These are phyloP conservation scores for Metschnikowia dekortorum DNA, from an alignment of 805 yeast species.

Conservation along the genomic window DNA sequence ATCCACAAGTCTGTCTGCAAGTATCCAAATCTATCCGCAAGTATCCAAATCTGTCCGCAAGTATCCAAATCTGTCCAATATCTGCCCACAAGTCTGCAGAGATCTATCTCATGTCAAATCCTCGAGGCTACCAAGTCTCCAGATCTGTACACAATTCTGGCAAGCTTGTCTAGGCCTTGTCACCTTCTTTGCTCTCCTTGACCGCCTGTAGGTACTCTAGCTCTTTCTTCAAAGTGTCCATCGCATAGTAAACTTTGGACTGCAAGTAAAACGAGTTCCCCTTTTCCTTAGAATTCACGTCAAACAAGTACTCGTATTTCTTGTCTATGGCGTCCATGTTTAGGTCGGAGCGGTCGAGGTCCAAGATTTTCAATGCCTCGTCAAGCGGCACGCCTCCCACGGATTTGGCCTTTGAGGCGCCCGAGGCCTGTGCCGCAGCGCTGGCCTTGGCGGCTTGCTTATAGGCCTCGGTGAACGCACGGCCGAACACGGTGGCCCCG, in stretches of 20 bases:
- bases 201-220: slow-evolving; percentile 52
- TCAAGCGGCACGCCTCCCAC: slow-evolving; percentile 77
- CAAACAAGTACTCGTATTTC: slow-evolving; percentile 78
- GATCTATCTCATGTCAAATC: too few relatives aligned
- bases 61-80: too few relatives aligned
- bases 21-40: too few relatives aligned
- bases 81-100: too few relatives aligned
- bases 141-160: neutral
- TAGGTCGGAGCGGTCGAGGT: slow-evolving; percentile 59
- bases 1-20: too few relatives aligned
- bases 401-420: slow-evolving; percentile 44
- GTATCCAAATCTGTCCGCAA: too few relatives aligned
- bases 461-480: slow-evolving; percentile 95
- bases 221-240: slow-evolving; percentile 84
- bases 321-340: slow-evolving; percentile 56
- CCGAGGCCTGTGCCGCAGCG: slow-evolving; percentile 47
- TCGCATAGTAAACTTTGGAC: slow-evolving; percentile 89
- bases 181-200: slow-evolving; percentile 24
- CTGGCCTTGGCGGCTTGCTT: slow-evolving; percentile 93
- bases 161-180: neutral
- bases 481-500: slow-evolving; percentile 93
- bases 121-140: too few relatives aligned
- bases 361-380: slow-evolving; percentile 89
- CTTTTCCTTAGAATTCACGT: slow-evolving; percentile 86
- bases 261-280: slow-evolving; percentile 96